phyloP scores from a whole-genome alignment of 495 filamentous ascomycete genomes.

The Letharia columbiana region DNA sequence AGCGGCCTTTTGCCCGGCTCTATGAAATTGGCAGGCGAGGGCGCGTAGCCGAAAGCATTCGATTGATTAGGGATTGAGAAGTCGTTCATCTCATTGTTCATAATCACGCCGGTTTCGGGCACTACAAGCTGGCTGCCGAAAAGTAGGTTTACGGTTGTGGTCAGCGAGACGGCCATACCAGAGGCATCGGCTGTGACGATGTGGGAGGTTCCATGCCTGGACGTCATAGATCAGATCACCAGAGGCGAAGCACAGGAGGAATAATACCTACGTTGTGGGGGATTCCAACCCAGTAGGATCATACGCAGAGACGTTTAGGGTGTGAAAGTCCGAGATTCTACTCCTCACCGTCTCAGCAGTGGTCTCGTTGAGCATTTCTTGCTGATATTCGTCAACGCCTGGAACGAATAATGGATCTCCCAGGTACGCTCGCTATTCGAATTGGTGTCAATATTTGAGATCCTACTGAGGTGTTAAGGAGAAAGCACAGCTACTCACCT shows the following conservation, averaged over 20 bases:
- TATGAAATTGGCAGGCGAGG: conserved; percentile 73
- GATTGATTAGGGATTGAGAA: conserved; percentile 34
- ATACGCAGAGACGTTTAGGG: conserved; percentile 62
- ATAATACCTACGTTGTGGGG: conserved; percentile 44
- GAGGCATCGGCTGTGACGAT: conserved; percentile 58
- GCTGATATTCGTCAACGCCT: conserved; percentile 54
- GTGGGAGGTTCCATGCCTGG: conserved; percentile 63
- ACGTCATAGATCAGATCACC: background rate
- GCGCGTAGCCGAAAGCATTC: conserved; percentile 77
- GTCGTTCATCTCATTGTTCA: conserved; percentile 95
- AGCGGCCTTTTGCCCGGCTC: conserved; percentile 72
- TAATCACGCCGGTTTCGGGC: conserved; percentile 73
- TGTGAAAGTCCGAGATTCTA: conserved; percentile 61
- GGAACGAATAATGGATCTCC: conserved; percentile 70
- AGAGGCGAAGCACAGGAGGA: background rate
- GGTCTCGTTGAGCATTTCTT: conserved; percentile 52
- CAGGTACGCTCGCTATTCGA: conserved; percentile 48
- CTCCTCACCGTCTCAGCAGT: conserved; percentile 50
- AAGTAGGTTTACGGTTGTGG: conserved; percentile 75
- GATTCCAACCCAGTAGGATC: conserved; percentile 54
- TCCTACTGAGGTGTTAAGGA: background rate
- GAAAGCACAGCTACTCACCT: conserved; percentile 32
- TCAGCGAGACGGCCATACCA: conserved; percentile 63
- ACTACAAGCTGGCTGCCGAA: conserved; percentile 74
- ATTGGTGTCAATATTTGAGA: background rate